Evolutionary conservation across 163 green algal genomes (phyloP).

Genomic region (Chlorella variabilis): DNA sequence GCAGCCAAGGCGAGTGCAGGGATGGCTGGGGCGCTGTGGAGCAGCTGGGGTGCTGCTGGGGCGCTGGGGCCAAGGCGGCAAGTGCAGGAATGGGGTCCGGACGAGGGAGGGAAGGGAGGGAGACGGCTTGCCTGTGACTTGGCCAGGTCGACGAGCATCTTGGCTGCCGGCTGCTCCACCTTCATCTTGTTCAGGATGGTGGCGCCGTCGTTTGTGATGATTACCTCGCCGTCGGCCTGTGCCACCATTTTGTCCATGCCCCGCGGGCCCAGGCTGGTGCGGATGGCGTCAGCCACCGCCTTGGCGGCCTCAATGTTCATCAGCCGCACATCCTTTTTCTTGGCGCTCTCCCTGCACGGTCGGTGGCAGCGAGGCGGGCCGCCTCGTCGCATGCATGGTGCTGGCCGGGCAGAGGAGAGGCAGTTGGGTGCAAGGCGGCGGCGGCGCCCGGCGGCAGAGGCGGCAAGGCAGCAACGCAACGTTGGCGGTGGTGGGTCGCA

Average conservation of each 20-base stretch:
- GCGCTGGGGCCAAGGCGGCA: not conserved
- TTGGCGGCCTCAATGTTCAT: constrained; percentile 98
- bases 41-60: too few relatives aligned
- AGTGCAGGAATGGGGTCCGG: not conserved
- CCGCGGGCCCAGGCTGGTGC: constrained; percentile 92
- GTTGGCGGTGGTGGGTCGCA: too few relatives aligned
- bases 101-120: not conserved
- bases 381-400: too few relatives aligned
- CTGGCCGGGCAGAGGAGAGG: too few relatives aligned
- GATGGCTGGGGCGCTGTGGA: too few relatives aligned
- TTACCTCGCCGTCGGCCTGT: constrained; percentile 84
- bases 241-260: constrained; percentile 99
- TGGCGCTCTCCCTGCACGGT: constrained; percentile 79
- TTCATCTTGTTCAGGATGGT: constrained; percentile 99
- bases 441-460: too few relatives aligned
- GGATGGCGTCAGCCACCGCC: constrained; percentile 97
- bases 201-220: constrained; percentile 99
- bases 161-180: constrained; percentile 96
- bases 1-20: too few relatives aligned
- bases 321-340: constrained; percentile 95
- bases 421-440: too few relatives aligned
- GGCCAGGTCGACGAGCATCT: constrained; percentile 99
- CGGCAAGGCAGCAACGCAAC: too few relatives aligned
- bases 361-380: not conserved
- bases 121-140: constrained; percentile 86